phyloP scores from a whole-genome alignment of 352 stramenopile species.

The Phytophthora fragariaefolia region DNA sequence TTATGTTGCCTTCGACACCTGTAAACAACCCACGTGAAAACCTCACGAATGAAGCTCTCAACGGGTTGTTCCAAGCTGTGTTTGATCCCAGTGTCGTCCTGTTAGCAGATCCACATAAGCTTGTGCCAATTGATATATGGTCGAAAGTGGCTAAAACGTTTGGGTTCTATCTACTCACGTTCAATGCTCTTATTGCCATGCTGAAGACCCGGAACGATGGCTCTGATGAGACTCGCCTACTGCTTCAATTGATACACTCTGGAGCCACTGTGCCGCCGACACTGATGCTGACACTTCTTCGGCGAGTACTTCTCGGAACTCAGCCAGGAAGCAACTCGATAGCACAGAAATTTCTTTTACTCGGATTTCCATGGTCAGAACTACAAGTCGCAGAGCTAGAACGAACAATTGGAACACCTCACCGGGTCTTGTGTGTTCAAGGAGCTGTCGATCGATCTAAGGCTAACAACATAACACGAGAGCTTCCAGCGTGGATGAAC shows the following conservation, averaged over 20 bases:
- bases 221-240: slow-evolving; percentile 29
- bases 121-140: slow-evolving; percentile 10
- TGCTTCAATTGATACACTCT: slow-evolving; percentile 37
- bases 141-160: slow-evolving; percentile 25
- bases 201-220: slow-evolving; percentile 32
- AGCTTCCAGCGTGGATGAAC: slow-evolving; percentile 26
- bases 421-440: slow-evolving; percentile 22
- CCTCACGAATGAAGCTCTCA: slow-evolving; percentile 8
- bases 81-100: slow-evolving; percentile 48
- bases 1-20: slow-evolving; percentile 2
- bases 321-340: slow-evolving; percentile 4
- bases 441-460: slow-evolving; percentile 5
- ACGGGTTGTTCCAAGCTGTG: slow-evolving; percentile 33
- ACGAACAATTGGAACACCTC: slow-evolving; percentile 28
- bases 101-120: slow-evolving; percentile 29
- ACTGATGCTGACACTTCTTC: slow-evolving; percentile 39
- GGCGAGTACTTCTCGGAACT: slow-evolving; percentile 26
- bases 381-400: slow-evolving; percentile 41
- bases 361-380: slow-evolving; percentile 48
- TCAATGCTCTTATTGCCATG: slow-evolving; percentile 30
- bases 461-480: background rate
- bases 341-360: slow-evolving; percentile 50
- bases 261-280: slow-evolving; percentile 28
- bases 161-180: slow-evolving; percentile 34
- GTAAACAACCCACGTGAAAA: background rate